Conservation (phyloP, 2,329 filamentous ascomycete species). For the Didymella lethalis region DNA sequence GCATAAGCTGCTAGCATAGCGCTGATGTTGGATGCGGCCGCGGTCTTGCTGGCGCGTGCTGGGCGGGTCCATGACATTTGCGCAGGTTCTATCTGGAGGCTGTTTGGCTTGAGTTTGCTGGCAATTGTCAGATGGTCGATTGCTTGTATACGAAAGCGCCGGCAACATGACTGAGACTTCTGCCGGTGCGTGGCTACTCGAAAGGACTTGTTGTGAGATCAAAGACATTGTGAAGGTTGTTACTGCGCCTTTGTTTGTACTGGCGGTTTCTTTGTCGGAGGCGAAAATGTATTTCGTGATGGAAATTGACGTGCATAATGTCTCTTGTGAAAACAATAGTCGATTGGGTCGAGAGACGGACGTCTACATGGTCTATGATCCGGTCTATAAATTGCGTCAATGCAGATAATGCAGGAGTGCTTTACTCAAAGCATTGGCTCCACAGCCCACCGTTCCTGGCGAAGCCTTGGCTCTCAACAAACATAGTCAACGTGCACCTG, state of each 20-base stretch:
- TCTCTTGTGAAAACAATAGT: not conserved
- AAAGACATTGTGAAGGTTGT: conserved; percentile 1
- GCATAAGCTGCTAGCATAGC: not conserved
- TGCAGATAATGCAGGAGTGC: not conserved
- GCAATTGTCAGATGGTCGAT: conserved; percentile 16
- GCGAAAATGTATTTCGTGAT: not conserved
- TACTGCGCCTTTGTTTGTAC: not conserved
- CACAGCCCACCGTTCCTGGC: conserved; percentile 76
- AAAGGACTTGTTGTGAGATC: not conserved
- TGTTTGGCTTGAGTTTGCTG: conserved; percentile 8
- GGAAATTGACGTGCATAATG: not conserved
- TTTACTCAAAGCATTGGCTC: conserved; percentile 64
- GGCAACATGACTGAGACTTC: not conserved
- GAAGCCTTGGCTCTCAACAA: conserved; percentile 79
- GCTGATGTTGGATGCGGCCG: not conserved
- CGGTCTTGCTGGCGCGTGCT: conserved; percentile 11
- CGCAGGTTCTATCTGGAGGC: not conserved
- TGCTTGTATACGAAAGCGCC: conserved; percentile 2
- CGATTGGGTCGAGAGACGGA: not conserved
- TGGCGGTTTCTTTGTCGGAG: not conserved
- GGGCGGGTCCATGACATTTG: conserved; percentile 7
- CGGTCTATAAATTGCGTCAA: conserved; percentile 4
- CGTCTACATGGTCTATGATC: not conserved
- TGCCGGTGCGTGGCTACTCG: not conserved
- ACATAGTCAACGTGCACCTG: conserved; percentile 72